A percentile compares a stretch with the other conserved stretches of the same genome.
Evolutionary conservation across 2,329 filamentous ascomycete genomes (phyloP).

Genomic region (Fusarium newnesense): DNA sequence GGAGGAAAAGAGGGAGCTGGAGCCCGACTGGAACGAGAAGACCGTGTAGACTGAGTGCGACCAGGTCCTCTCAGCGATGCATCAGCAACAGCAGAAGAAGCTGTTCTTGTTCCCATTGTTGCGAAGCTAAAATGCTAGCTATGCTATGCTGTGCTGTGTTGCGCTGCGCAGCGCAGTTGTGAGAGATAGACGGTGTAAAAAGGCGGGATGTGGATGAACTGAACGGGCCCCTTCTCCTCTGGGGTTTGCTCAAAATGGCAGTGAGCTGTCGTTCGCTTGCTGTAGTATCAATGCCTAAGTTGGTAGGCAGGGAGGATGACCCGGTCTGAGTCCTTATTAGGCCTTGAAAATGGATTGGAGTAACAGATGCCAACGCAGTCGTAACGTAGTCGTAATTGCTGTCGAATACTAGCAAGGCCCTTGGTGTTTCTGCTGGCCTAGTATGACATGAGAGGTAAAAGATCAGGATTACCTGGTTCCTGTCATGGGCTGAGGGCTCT

Average conservation of each 20-base stretch:
- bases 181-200: slow-evolving; percentile 27
- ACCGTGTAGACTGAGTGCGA: slow-evolving; percentile 50
- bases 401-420: slow-evolving; percentile 1
- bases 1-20: slow-evolving; percentile 35
- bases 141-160: slow-evolving; percentile 16
- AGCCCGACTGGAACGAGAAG: slow-evolving; percentile 43
- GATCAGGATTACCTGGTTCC: slow-evolving; percentile 11
- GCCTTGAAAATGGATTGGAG: slow-evolving; percentile 11
- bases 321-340: slow-evolving; percentile 1
- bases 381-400: slow-evolving; percentile 17
- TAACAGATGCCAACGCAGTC: slow-evolving; percentile 18
- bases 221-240: slow-evolving; percentile 22
- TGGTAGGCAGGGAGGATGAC: slow-evolving; percentile 15
- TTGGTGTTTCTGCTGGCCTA: slow-evolving; percentile 13
- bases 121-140: not conserved
- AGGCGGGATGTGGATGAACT: slow-evolving; percentile 22
- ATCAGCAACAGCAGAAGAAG: slow-evolving; percentile 37
- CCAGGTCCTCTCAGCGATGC: slow-evolving; percentile 45
- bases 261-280: slow-evolving; percentile 25
- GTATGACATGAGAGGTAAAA: slow-evolving; percentile 13
- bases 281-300: slow-evolving; percentile 26
- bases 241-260: slow-evolving; percentile 30
- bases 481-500: slow-evolving; percentile 5
- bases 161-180: slow-evolving; percentile 1
- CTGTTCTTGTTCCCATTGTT: slow-evolving; percentile 42